A percentile compares a stretch with the other conserved stretches of the same genome.
Conservation (phyloP, 495 filamentous ascomycete genomes). For the Antarctomyces pellizariae region DNA sequence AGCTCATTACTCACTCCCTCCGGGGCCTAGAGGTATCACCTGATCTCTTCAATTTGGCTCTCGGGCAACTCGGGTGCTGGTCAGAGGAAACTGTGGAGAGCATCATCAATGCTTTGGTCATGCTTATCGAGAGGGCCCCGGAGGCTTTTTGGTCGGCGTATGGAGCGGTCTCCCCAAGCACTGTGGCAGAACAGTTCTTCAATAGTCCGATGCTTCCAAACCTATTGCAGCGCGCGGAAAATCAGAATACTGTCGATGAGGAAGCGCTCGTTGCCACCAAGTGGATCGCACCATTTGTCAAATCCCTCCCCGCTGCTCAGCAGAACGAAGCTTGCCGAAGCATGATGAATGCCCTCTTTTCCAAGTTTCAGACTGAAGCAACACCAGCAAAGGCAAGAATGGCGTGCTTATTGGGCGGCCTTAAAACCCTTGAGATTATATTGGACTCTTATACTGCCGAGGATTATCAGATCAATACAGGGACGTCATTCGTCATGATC, state of each 20-base stretch:
- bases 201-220: conserved; percentile 40
- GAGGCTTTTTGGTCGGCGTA: conserved; percentile 72
- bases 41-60: conserved; percentile 48
- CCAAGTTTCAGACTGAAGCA: conserved; percentile 30
- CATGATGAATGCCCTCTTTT: conserved; percentile 43
- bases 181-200: conserved; percentile 55
- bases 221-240: conserved; percentile 31
- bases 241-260: conserved; percentile 28
- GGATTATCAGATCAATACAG: conserved; percentile 18
- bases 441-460: conserved; percentile 20
- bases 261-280: conserved; percentile 28
- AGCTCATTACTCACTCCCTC: conserved; percentile 53
- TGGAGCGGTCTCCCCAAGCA: conserved; percentile 48
- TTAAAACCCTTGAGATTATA: conserved; percentile 21
- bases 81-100: conserved; percentile 31
- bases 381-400: conserved; percentile 20
- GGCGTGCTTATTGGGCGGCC: conserved; percentile 15
- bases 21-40: conserved; percentile 45
- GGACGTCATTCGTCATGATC: conserved; percentile 24
- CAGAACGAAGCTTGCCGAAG: conserved; percentile 49
- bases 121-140: conserved; percentile 45
- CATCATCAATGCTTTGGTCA: conserved; percentile 38
- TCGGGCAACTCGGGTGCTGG: conserved; percentile 47
- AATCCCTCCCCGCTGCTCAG: conserved; percentile 47
- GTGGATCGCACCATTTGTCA: conserved; percentile 55